Evolutionary conservation across 1,284 basidiomycete species (phyloP).

Genomic region (Ustilago tritici): DNA sequence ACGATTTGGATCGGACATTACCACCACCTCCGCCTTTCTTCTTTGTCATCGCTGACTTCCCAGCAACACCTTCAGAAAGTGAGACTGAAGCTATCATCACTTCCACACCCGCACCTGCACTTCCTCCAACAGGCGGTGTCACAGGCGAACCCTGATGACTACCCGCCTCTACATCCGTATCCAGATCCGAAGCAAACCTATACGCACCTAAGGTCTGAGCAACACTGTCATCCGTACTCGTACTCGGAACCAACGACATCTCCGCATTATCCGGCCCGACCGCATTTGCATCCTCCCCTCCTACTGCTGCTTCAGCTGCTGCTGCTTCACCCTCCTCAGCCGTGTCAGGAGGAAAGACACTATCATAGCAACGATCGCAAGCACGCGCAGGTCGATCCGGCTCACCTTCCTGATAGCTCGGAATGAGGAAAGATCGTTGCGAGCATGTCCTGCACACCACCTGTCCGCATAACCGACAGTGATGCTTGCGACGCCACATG

Average conservation of each 20-base stretch:
- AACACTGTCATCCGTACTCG: slow-evolving; percentile 41
- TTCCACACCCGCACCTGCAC: slow-evolving; percentile 5
- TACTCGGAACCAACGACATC: slow-evolving; percentile 39
- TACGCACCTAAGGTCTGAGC: slow-evolving; percentile 19
- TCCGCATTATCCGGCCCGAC: slow-evolving; percentile 25
- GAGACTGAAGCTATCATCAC: slow-evolving; percentile 6
- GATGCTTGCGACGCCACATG: slow-evolving; percentile 84
- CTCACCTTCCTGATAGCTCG: slow-evolving; percentile 61
- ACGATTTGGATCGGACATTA: slow-evolving; percentile 37
- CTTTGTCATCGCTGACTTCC: slow-evolving; percentile 25
- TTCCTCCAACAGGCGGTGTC: slow-evolving; percentile 26
- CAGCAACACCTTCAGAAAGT: slow-evolving; percentile 3
- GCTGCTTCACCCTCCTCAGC: slow-evolving; percentile 25
- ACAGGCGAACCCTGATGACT: slow-evolving; percentile 34
- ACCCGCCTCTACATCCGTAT: slow-evolving; percentile 20
- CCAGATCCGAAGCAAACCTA: slow-evolving; percentile 18
- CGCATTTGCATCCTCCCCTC: neutral
- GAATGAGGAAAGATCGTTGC: slow-evolving; percentile 66
- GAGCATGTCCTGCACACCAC: slow-evolving; percentile 84
- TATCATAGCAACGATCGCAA: slow-evolving; percentile 86
- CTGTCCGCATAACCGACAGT: slow-evolving; percentile 87
- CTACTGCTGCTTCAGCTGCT: neutral
- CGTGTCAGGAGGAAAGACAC: slow-evolving; percentile 75
- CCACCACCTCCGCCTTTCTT: slow-evolving; percentile 10
- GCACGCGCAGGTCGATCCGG: slow-evolving; percentile 78